Percentiles rank a stretch among this genome's conserved stretches.
Conservation (phyloP, 768 basidiomycete species). For the Sarcomyxa edulis region DNA sequence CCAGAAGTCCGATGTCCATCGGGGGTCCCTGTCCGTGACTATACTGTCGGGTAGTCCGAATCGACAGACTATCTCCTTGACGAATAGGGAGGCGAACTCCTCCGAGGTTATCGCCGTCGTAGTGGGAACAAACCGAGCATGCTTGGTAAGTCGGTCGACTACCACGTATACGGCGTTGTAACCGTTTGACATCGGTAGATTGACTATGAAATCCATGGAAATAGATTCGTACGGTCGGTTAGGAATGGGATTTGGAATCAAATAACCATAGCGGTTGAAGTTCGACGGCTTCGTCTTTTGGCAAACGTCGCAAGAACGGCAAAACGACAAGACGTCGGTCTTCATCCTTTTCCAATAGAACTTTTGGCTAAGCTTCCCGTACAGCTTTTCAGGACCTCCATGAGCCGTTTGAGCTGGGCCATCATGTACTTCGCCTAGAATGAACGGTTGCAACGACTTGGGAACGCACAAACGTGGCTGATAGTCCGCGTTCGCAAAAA, state of each 20-base stretch:
- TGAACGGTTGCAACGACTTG: background rate
- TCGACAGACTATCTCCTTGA: conserved; percentile 14
- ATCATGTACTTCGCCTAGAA: background rate
- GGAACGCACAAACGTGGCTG: conserved; percentile 8
- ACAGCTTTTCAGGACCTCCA: conserved; percentile 6
- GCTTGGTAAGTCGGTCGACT: conserved; percentile 19
- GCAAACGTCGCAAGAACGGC: conserved; percentile 14
- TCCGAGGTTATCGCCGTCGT: too few species aligned
- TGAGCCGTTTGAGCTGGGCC: conserved; percentile 2
- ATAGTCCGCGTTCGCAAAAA: conserved; percentile 8
- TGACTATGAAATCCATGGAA: too few species aligned
- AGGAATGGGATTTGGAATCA: too few species aligned
- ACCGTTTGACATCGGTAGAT: too few species aligned
- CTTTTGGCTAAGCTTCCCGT: conserved; percentile 4
- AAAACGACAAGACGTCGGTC: conserved; percentile 9
- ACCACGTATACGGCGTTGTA: conserved; percentile 15
- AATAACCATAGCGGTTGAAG: too few species aligned
- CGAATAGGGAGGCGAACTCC: conserved; percentile 11
- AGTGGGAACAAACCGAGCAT: conserved; percentile 10
- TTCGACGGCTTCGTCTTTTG: conserved; percentile 22
- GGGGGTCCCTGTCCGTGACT: too few species aligned
- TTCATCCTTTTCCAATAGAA: conserved; percentile 8
- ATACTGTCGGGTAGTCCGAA: too few species aligned
- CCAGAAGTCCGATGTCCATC: too few species aligned
- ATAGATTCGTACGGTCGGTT: too few species aligned